phyloP scores from a whole-genome alignment of 2,329 filamentous ascomycete genomes.

The Amylocarpus encephaloides region DNA sequence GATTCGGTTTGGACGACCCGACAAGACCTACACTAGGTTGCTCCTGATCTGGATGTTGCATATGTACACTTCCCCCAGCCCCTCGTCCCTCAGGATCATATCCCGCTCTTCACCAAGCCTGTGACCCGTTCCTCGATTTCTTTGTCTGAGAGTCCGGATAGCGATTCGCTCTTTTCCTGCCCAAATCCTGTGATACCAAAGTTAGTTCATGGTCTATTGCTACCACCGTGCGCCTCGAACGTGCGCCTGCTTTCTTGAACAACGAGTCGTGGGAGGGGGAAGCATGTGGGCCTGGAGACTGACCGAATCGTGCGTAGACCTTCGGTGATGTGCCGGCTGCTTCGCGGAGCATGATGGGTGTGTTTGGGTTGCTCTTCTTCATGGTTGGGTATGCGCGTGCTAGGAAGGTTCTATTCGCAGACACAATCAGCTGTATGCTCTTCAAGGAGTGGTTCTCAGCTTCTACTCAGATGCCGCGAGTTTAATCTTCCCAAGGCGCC shows the following conservation, averaged over 20 bases:
- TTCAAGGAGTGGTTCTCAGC: not conserved
- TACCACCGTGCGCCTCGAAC: not conserved
- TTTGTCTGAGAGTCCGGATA: constrained; percentile 61
- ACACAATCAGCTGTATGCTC: not conserved
- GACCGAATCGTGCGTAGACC: constrained; percentile 91
- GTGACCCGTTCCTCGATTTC: constrained; percentile 64
- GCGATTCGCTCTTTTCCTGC: constrained; percentile 57
- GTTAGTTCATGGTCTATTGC: not conserved
- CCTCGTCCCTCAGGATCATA: constrained; percentile 5
- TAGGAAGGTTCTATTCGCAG: constrained; percentile 67
- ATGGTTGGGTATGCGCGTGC: constrained; percentile 90
- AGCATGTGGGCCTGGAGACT: constrained; percentile 29
- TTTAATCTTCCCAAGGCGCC: not conserved
- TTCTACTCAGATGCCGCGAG: not conserved
- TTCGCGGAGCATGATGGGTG: constrained; percentile 91
- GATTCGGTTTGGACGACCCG: no score
- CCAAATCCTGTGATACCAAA: constrained; percentile 49
- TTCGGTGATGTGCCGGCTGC: constrained; percentile 76
- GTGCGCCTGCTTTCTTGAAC: not conserved
- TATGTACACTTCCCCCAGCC: constrained; percentile 13
- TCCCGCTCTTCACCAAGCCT: constrained; percentile 47
- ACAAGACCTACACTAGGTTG: no score
- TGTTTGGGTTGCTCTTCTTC: constrained; percentile 98
- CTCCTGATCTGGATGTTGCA: not conserved
- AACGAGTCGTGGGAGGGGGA: not conserved